These are phyloP conservation scores for Leishmania gerbilli DNA, from an alignment of 208 protist genomes.

Conservation along the genomic window DNA sequence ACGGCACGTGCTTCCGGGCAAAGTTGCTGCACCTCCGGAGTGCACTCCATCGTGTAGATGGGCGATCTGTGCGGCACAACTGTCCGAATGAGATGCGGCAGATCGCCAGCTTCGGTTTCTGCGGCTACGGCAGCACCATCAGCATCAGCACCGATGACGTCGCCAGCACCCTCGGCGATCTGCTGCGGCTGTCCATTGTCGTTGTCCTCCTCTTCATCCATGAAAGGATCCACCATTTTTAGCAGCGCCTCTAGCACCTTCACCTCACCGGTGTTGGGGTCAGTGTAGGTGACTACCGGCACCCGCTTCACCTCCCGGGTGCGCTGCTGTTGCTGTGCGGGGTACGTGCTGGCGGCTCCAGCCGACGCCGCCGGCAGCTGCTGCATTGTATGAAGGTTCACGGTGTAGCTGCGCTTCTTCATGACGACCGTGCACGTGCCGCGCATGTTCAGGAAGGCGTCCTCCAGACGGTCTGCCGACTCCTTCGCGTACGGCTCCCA, in stretches of 20 bases:
- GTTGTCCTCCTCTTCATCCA: conserved; percentile 15
- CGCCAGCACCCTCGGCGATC: conserved; percentile 13
- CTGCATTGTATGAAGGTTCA: conserved; percentile 60
- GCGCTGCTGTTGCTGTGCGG: conserved; percentile 13
- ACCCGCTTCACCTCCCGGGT: conserved; percentile 52
- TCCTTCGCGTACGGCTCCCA: conserved; percentile 69
- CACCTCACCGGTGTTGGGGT: conserved; percentile 32
- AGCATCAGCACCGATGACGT: conserved; percentile 1
- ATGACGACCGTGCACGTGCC: conserved; percentile 51
- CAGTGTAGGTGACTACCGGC: conserved; percentile 33
- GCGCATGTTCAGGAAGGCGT: conserved; percentile 40
- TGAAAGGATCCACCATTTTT: conserved; percentile 49
- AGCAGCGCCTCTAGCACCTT: conserved; percentile 25
- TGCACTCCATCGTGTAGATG: conserved; percentile 50
- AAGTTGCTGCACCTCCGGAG: conserved; percentile 16
- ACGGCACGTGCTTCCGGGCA: conserved; percentile 20
- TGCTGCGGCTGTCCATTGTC: neutral
- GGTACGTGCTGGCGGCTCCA: neutral
- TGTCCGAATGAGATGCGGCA: conserved; percentile 32
- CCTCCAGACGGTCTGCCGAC: conserved; percentile 55
- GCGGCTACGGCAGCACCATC: neutral
- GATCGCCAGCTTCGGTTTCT: neutral
- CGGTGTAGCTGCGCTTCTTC: conserved; percentile 64
- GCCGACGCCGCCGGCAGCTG: conserved; percentile 28
- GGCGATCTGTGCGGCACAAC: conserved; percentile 35